phyloP scores from a whole-genome alignment of 768 basidiomycete species.

The Pleurotus ostreatus region DNA sequence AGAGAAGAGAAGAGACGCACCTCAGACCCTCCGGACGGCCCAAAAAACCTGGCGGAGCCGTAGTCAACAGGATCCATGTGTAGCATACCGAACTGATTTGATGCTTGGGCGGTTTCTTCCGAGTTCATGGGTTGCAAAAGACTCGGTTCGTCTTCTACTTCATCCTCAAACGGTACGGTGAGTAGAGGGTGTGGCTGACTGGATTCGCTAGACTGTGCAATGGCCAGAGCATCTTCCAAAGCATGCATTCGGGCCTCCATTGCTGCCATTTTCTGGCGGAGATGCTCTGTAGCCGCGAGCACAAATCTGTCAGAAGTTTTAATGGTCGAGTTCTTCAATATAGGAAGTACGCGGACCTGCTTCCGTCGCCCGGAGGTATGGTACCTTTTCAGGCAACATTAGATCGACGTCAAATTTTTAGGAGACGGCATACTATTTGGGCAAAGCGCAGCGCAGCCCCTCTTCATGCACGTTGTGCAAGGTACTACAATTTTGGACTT shows the following conservation, averaged over 20 bases:
- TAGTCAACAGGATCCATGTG: slow-evolving; percentile 33
- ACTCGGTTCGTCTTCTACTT: slow-evolving; percentile 26
- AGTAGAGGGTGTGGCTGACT: slow-evolving; percentile 41
- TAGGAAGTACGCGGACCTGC: slow-evolving; percentile 27
- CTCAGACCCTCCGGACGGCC: slow-evolving; percentile 46
- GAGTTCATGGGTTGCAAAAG: slow-evolving; percentile 23
- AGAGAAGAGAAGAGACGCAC: slow-evolving; percentile 23
- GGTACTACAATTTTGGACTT: slow-evolving; percentile 22
- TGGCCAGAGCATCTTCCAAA: slow-evolving; percentile 51
- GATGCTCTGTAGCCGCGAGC: slow-evolving; percentile 47
- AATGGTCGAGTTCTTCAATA: not conserved
- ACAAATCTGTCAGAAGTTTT: slow-evolving; percentile 35
- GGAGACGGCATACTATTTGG: slow-evolving; percentile 40
- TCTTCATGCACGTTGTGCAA: slow-evolving; percentile 47
- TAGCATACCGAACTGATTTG: slow-evolving; percentile 39
- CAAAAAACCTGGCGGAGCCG: slow-evolving; percentile 39
- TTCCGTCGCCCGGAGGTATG: slow-evolving; percentile 52
- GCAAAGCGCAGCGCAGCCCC: slow-evolving; percentile 47
- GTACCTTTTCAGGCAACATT: slow-evolving; percentile 30
- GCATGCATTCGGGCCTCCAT: slow-evolving; percentile 49
- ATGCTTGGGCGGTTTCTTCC: slow-evolving; percentile 21
- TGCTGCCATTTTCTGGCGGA: slow-evolving; percentile 39
- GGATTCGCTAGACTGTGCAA: slow-evolving; percentile 36
- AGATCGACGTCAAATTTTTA: not conserved
- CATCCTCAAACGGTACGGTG: slow-evolving; percentile 17